Evolutionary conservation across 257 asterid species (phyloP), one percentile per base, ranked within the genome.

Genomic region (Capsicum chinense): DNA sequence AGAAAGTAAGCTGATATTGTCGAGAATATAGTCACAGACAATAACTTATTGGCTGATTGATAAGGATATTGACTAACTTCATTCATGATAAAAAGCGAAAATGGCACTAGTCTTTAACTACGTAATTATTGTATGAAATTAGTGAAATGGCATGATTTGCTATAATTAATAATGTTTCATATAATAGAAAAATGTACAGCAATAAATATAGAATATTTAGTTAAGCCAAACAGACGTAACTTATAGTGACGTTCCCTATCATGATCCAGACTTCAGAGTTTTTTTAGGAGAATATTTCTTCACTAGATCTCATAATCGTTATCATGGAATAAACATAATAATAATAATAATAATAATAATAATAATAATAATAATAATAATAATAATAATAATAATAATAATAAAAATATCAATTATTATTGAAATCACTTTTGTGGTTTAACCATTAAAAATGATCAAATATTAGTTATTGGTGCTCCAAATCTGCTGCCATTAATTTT

Each of bases 31-130:
- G 3, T 19, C 12, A 5, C n/a, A 12, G 42, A 26, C 26, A 26
- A 39, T 39, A 39, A 39, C 42, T 39, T 39, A 8, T 56, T 48
- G 7, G 4, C 16, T 15, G 21, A 57, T 8, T 52, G 19, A 33
- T 52, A 7, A 33, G 67, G 33, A 82, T 64, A 9, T 82, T 66
- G 85, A 82, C 67, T 35, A 26, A 26, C 52, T 26, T 21, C 39
- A 21, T 4, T 19, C 12, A 7, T 74, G 35, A 67, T 11, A 35
- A 4, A 42, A 1, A 69, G 21, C 5, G 14, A 52, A 74, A 74
- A 39, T 52, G 47, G 81, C 7, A 21, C 81, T 74, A 74, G 21
- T 74, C 81, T 50, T 74, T 50, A 19, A 21, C 81, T 19, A 74
- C 16, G 16, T 48, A 12, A 73, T 73, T 42, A 71, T 5, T n/a